These are phyloP conservation scores for Acacia crassicarpa DNA, from an alignment of 306 rosid genomes.

Conservation along the genomic window DNA sequence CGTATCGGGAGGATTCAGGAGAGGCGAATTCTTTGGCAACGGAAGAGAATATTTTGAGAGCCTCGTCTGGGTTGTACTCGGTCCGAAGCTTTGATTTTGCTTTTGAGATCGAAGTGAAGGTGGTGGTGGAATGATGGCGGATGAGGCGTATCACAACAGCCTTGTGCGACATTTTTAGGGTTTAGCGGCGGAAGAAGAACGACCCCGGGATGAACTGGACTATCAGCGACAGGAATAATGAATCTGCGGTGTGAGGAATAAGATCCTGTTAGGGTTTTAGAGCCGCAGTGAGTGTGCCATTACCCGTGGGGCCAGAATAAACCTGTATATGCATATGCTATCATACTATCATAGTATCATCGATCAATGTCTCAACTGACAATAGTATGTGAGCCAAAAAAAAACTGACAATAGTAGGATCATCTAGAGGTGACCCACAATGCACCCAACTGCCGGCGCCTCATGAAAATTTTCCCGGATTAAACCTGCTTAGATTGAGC, in stretches of 20 bases:
- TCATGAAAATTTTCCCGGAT: no score
- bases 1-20: conserved; percentile 54
- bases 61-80: conserved; percentile 67
- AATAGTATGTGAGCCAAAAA: no score
- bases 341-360: no score
- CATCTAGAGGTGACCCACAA: no score
- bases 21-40: conserved; percentile 47
- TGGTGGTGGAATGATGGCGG: conserved; percentile 47
- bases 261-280: not conserved
- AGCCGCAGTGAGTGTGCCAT: not conserved
- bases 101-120: conserved; percentile 44
- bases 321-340: not conserved
- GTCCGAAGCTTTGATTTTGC: conserved; percentile 55
- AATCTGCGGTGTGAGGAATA: not conserved
- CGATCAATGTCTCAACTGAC: no score
- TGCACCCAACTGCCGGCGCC: no score
- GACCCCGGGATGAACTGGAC: not conserved
- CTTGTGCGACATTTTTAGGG: conserved; percentile 45
- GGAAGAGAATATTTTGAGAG: conserved; percentile 59
- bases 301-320: not conserved
- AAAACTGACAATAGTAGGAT: no score
- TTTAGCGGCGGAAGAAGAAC: conserved; percentile 8
- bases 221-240: not conserved
- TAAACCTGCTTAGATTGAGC: no score
- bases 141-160: conserved; percentile 45